Evolutionary conservation across 2,329 filamentous ascomycete species (phyloP), one percentile per base, ranked within the genome.

Genomic region (Teratosphaeria nubilosa): DNA sequence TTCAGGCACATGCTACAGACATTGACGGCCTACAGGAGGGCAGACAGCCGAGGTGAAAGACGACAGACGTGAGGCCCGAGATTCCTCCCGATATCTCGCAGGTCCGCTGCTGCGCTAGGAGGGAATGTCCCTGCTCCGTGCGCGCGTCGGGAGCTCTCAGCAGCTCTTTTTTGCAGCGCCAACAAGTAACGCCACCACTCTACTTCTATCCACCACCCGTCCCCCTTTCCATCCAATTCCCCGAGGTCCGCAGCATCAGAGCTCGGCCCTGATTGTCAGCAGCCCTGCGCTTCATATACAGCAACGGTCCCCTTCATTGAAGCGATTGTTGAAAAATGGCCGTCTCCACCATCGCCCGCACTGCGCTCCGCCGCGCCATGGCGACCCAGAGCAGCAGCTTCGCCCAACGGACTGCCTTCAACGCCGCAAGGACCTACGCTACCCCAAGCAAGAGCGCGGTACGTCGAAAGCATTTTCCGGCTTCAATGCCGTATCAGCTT

Each of bases 401-500:
- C 73, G 59, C 64, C 32, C 65, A 66, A 53, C 62, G 62, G 72
- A 82, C 85, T 67, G 86, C 86, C 74, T 91, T 91, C 81, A 90
- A 53, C 79, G 86, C 88, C 74, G 79, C 88, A 73, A 86, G 94
- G 78, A 91, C 84, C 83, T 96, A 96, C 80, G 96, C 91, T 63
- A 86, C 90, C 80, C 95, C 91, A 64, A 86, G 90, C 68, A 96
- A 96, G 84, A 84, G 87, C 69, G 86, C 91, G 83, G 91, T 95
- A 80, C 71, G 80, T 68, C 9, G 10, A 4, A 20, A 50, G 37
- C 32, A 54, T 60, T 22, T 5, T 11, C 41, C 16, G 20, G 41
- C 41, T n/a, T 48, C 41, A 48, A 48, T 48, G 41, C 64, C 58
- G 65, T 67, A 64, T 74, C 71, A 57, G 70, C 60, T n/a, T 48